These are phyloP conservation scores for Arthrinium phaeospermum DNA, from an alignment of 2,329 filamentous ascomycete species.

Conservation along the genomic window DNA sequence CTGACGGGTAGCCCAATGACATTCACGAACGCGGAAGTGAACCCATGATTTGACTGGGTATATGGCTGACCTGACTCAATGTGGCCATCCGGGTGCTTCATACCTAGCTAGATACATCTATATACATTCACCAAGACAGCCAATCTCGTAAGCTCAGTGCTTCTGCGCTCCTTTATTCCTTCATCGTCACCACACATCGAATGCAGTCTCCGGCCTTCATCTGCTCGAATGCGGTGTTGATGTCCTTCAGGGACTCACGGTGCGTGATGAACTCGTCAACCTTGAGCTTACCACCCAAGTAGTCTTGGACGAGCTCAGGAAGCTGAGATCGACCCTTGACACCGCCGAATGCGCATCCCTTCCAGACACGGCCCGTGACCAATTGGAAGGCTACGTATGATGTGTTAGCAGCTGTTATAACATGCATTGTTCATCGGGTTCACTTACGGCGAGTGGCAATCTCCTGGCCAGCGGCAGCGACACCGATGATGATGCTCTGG, in stretches of 20 bases:
- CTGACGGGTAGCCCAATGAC: neutral
- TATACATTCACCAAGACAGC: slow-evolving; percentile 1
- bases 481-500: slow-evolving; percentile 96
- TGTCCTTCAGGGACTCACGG: slow-evolving; percentile 78
- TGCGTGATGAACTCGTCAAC: slow-evolving; percentile 99
- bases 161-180: slow-evolving; percentile 17
- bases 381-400: slow-evolving; percentile 83
- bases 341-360: slow-evolving; percentile 95
- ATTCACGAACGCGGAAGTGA: neutral
- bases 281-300: slow-evolving; percentile 88
- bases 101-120: slow-evolving; percentile 3
- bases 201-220: slow-evolving; percentile 99
- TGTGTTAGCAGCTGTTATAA: neutral
- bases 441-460: slow-evolving; percentile 89
- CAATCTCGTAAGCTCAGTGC: slow-evolving; percentile 2
- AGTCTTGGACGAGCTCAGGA: slow-evolving; percentile 84
- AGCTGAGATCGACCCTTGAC: slow-evolving; percentile 97
- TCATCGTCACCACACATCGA: slow-evolving; percentile 83
- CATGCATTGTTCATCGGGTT: neutral
- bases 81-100: slow-evolving; percentile 17
- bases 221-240: slow-evolving; percentile 88
- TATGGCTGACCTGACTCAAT: slow-evolving; percentile 17
- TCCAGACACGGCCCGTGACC: slow-evolving; percentile 97
- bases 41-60: slow-evolving; percentile 9
- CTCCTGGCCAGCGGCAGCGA: slow-evolving; percentile 94